Evolutionary conservation across 352 stramenopile species (phyloP).

Genomic region (Phytophthora sp.): DNA sequence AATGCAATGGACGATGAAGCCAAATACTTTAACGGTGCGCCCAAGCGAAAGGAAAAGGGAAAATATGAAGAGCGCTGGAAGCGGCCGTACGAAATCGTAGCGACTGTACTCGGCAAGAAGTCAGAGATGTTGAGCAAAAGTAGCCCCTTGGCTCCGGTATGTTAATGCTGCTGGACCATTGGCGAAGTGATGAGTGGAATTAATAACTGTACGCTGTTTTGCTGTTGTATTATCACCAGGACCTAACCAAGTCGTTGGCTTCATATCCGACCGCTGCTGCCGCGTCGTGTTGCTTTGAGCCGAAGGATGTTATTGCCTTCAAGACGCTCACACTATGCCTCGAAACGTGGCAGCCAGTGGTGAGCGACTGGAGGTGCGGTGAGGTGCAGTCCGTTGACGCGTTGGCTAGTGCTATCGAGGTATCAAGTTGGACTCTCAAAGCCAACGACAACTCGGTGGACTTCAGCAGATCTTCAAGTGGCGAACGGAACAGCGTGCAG

Average conservation of each 20-base stretch:
- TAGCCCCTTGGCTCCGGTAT: constrained; percentile 18
- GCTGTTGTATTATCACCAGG: constrained; percentile 23
- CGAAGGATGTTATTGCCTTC: constrained; percentile 66
- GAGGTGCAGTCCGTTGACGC: constrained; percentile 34
- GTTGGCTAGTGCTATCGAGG: constrained; percentile 17
- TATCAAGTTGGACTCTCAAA: constrained; percentile 31
- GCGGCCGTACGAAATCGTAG: constrained; percentile 79
- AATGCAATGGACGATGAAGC: neutral
- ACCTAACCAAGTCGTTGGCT: constrained; percentile 37
- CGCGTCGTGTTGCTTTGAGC: constrained; percentile 32
- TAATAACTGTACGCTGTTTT: constrained; percentile 7
- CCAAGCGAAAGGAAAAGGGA: constrained; percentile 35
- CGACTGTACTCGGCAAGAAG: constrained; percentile 55
- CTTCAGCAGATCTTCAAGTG: constrained; percentile 17
- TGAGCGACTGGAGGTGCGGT: constrained; percentile 74
- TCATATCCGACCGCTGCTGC: constrained; percentile 32
- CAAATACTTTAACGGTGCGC: neutral
- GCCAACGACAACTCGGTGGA: constrained; percentile 5
- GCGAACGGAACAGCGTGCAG: constrained; percentile 18
- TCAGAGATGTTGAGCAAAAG: constrained; percentile 1
- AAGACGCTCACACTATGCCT: constrained; percentile 80
- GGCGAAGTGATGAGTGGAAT: neutral
- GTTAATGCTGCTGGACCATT: constrained; percentile 1
- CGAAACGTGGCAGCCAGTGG: constrained; percentile 76
- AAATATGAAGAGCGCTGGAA: constrained; percentile 75